Evolutionary conservation across 371 early-diverging fungal genomes (phyloP).

Genomic region (Mucor saturninus): DNA sequence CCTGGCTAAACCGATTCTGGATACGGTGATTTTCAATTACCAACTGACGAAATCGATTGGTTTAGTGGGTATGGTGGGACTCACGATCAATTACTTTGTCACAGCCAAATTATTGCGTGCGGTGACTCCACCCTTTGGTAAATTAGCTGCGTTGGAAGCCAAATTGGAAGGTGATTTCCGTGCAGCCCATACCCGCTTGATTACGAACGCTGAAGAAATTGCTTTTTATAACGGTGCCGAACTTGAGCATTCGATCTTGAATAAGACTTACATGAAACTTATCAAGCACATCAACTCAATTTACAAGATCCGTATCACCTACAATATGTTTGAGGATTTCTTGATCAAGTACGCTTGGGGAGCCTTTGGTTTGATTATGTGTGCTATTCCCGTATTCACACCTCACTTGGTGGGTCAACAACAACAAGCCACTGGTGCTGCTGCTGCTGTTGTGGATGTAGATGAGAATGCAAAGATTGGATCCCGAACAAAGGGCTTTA

Average conservation of each 20-base stretch:
- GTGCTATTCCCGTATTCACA: conserved; percentile 85
- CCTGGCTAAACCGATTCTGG: conserved; percentile 85
- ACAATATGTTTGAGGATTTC: conserved; percentile 92
- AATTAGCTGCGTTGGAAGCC: conserved; percentile 81
- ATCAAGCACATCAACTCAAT: conserved; percentile 84
- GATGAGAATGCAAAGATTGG: conserved; percentile 58
- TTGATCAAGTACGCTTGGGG: conserved; percentile 85
- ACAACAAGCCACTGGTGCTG: too few relatives aligned
- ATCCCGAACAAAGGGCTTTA: conserved; percentile 81
- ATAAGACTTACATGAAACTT: conserved; percentile 68
- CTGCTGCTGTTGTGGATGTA: conserved; percentile 13
- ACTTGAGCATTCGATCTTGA: conserved; percentile 76
- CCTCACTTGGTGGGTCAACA: conserved; percentile 51
- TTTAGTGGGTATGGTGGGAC: conserved; percentile 67
- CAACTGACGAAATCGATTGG: conserved; percentile 84
- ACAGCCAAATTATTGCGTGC: conserved; percentile 75
- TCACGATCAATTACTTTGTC: conserved; percentile 71
- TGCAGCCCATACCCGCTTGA: conserved; percentile 80
- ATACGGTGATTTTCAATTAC: conserved; percentile 84
- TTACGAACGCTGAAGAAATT: conserved; percentile 91
- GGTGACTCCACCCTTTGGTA: conserved; percentile 86
- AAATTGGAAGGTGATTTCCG: conserved; percentile 91
- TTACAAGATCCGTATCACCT: conserved; percentile 78
- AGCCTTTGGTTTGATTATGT: conserved; percentile 72
- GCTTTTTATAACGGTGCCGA: conserved; percentile 83